Evolutionary conservation across 306 rosid genomes (phyloP).

Genomic region (Ormosia semicastrata): DNA sequence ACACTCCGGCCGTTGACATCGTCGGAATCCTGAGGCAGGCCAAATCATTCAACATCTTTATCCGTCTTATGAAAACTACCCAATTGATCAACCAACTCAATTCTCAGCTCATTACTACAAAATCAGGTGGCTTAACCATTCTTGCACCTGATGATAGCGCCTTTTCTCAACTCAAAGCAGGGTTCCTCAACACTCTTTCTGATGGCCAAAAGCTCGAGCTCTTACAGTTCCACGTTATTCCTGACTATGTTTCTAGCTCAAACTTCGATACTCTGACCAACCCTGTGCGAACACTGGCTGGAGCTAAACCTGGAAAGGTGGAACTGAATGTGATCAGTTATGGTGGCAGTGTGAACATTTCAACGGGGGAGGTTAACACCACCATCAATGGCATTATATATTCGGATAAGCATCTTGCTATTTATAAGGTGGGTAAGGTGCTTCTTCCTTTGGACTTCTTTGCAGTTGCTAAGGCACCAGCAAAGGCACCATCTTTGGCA

Average conservation of each 20-base stretch:
- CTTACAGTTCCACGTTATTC: conserved; percentile 45
- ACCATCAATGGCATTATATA: conserved; percentile 44
- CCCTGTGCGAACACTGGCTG: conserved; percentile 50
- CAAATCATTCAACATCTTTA: conserved; percentile 34
- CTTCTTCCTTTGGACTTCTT: conserved; percentile 46
- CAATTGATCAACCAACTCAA: conserved; percentile 46
- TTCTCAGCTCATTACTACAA: conserved; percentile 36
- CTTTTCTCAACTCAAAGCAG: conserved; percentile 44
- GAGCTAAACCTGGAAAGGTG: conserved; percentile 31
- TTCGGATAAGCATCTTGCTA: conserved; percentile 43
- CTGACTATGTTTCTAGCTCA: conserved; percentile 35
- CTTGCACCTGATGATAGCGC: conserved; percentile 43
- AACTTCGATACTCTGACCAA: conserved; percentile 52
- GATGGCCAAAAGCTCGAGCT: conserved; percentile 48
- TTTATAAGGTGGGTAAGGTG: conserved; percentile 45
- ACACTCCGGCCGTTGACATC: conserved; percentile 21
- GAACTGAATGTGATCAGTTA: conserved; percentile 49
- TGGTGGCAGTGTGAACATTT: conserved; percentile 43
- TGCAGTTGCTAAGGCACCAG: conserved; percentile 24
- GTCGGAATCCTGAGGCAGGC: conserved; percentile 42
- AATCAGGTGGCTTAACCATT: conserved; percentile 39
- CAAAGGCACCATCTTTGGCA: conserved; percentile 19
- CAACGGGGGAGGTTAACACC: conserved; percentile 51
- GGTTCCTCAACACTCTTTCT: conserved; percentile 39
- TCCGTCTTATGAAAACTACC: conserved; percentile 49